Evolutionary conservation across 2,329 filamentous ascomycete genomes (phyloP), one percentile per base, ranked within the genome.

Genomic region (Emericellopsis cladophorae): DNA sequence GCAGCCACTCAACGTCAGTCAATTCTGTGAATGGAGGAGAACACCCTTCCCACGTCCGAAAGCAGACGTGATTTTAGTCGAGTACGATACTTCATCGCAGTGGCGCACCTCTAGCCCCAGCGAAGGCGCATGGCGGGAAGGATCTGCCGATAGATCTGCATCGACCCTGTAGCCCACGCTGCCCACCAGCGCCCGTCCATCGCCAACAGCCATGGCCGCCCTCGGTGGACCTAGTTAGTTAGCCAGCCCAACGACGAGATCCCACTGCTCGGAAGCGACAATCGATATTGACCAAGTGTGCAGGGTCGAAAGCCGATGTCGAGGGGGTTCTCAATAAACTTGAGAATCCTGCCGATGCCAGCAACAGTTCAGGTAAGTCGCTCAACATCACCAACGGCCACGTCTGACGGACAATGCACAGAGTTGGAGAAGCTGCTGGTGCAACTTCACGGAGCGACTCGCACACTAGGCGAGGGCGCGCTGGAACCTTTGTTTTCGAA

Each of bases 231-330:
- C 37, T 26, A 16, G 37, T 40, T 16, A 40, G 37, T 40, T 31
- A 40, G 26, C 26, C n/a, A 33, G 31, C 29, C 24, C 24, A 11
- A 15, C 4, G 32, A 21, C 32, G 26, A 29, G 35, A 37, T 22
- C 21, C 35, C 22, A 8, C 37, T 12, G 16, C 14, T 29, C 10
- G 21, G 15, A 26, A n/a, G 12, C 10, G 18, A 8, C n/a, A 9
- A 37, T 18, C 7, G 36, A 26, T n/a, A 39, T 15, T 31, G 37
- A 21, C 32, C 21, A 15, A 21, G 18, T 14, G 7, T 4, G 18
- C n/a, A 44, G 42, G 22, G 36, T 31, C 42, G 10, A 44, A 41
- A 21, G 39, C 29, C 29, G 42, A 44, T 29, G 31, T 44, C 10
- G 39, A 40, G n/a, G 12, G 15, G 12, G 33, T 44, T 15, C 39